phyloP scores from a whole-genome alignment of 2,329 filamentous ascomycete genomes.

The Alternaria triticina region DNA sequence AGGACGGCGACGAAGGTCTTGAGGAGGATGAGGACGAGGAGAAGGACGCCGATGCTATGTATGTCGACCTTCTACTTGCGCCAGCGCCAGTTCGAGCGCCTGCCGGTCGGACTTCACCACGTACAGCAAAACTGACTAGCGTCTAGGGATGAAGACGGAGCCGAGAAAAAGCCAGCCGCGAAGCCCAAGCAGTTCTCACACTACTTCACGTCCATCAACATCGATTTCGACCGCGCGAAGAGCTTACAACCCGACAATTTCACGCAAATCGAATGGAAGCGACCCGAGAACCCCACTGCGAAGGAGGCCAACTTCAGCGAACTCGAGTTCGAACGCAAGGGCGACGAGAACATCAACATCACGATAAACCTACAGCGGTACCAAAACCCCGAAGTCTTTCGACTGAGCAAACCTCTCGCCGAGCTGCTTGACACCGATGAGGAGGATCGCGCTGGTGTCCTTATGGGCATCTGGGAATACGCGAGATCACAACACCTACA shows the following conservation, averaged over 20 bases:
- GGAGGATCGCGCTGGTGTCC: slow-evolving; percentile 84
- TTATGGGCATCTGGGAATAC: slow-evolving; percentile 96
- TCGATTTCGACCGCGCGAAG: slow-evolving; percentile 62
- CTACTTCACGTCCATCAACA: slow-evolving; percentile 81
- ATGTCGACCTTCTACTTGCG: slow-evolving; percentile 10
- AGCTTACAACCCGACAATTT: slow-evolving; percentile 71
- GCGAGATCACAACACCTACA: slow-evolving; percentile 84
- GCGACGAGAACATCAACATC: slow-evolving; percentile 91
- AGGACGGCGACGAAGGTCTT: slow-evolving; percentile 47
- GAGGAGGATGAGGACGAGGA: slow-evolving; percentile 41
- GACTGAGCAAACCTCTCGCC: slow-evolving; percentile 77
- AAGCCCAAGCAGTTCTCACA: slow-evolving; percentile 69
- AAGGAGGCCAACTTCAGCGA: slow-evolving; percentile 83
- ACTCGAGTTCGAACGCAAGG: slow-evolving; percentile 86
- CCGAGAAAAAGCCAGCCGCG: slow-evolving; percentile 37
- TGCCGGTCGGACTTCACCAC: background rate
- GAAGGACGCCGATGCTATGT: slow-evolving; percentile 60
- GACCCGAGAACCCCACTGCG: slow-evolving; percentile 69
- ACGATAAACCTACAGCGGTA: slow-evolving; percentile 85
- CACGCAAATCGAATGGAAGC: slow-evolving; percentile 82
- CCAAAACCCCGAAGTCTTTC: slow-evolving; percentile 84
- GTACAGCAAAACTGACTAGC: slow-evolving; percentile 4
- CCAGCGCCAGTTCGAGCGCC: background rate
- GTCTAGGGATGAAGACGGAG: slow-evolving; percentile 61
- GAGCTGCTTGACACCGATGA: slow-evolving; percentile 86